Conservation (phyloP, 345 rosid species). For the Rhizophora apiculata region DNA sequence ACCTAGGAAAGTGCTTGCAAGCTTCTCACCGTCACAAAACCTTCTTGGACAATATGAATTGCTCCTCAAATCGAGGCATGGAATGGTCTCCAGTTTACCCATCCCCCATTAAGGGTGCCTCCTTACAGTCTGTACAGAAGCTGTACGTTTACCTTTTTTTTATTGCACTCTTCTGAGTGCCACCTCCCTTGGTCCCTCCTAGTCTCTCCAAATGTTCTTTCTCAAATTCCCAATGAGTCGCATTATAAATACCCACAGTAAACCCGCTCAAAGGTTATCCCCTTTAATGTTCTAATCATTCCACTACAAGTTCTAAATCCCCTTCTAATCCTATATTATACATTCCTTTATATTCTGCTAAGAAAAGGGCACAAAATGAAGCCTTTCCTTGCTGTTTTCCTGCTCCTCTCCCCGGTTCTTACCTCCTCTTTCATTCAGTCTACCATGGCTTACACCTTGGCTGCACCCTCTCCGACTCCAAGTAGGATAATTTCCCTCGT, state of each 20-base stretch:
- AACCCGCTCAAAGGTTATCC: neutral
- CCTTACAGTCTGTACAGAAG: constrained; percentile 29
- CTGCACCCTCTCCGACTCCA: constrained; percentile 7
- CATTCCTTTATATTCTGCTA: neutral
- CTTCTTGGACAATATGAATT: neutral
- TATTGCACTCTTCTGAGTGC: neutral
- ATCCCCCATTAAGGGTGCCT: neutral
- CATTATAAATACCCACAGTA: constrained; percentile 5
- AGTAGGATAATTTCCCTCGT: neutral
- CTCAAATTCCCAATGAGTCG: too few relatives aligned
- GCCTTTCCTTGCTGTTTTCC: constrained; percentile 5
- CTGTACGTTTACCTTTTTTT: constrained; percentile 1
- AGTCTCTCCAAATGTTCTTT: too few relatives aligned
- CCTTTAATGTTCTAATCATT: neutral
- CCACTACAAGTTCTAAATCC: too few relatives aligned
- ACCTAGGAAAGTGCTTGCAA: constrained; percentile 3
- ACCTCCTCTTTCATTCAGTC: constrained; percentile 14
- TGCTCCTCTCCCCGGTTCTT: constrained; percentile 14
- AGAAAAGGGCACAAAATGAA: constrained; percentile 6
- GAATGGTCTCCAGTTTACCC: neutral
- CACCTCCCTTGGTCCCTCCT: too few relatives aligned
- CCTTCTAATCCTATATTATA: neutral
- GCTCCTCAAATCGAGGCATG: neutral
- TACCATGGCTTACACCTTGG: constrained; percentile 1
- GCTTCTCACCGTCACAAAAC: neutral